Percentiles rank a stretch among this genome's conserved stretches.
phyloP scores from a whole-genome alignment of 129 eudicot species.

The Flaveria robusta region DNA sequence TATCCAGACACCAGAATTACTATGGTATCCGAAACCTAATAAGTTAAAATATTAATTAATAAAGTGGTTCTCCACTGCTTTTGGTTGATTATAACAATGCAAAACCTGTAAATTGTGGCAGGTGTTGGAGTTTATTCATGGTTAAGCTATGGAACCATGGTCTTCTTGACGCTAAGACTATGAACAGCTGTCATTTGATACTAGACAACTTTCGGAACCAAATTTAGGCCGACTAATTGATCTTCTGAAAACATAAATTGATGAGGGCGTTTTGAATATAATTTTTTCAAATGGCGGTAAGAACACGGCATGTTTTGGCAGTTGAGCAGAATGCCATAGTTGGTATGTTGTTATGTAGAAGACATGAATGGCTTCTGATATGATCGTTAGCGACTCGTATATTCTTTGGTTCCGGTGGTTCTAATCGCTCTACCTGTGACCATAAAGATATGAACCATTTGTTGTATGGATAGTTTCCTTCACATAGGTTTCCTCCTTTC shows the following conservation, averaged over 20 bases:
- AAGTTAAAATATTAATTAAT: background rate
- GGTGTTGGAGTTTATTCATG: slow-evolving; percentile 93
- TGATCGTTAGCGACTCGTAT: background rate
- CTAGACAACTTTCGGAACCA: slow-evolving; percentile 35
- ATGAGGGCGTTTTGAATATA: background rate
- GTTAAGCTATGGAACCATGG: slow-evolving; percentile 87
- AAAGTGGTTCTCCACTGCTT: background rate
- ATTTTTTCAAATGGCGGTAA: background rate
- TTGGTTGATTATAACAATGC: background rate
- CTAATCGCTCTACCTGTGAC: background rate
- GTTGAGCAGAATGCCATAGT: background rate
- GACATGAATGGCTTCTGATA: background rate
- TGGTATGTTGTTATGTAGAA: background rate
- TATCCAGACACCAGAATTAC: slow-evolving; percentile 51
- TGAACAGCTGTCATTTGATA: slow-evolving; percentile 59
- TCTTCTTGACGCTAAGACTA: slow-evolving; percentile 73
- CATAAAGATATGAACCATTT: background rate
- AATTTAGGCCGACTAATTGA: background rate
- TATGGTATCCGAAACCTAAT: slow-evolving; percentile 47
- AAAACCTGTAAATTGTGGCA: slow-evolving; percentile 33
- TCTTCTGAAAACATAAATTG: background rate
- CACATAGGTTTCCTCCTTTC: background rate
- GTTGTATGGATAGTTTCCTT: background rate
- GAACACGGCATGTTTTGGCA: background rate
- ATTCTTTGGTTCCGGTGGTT: slow-evolving; percentile 5